These are phyloP conservation scores for Calonectria hongkongensis DNA, from an alignment of 2,329 filamentous ascomycete species.

Conservation along the genomic window DNA sequence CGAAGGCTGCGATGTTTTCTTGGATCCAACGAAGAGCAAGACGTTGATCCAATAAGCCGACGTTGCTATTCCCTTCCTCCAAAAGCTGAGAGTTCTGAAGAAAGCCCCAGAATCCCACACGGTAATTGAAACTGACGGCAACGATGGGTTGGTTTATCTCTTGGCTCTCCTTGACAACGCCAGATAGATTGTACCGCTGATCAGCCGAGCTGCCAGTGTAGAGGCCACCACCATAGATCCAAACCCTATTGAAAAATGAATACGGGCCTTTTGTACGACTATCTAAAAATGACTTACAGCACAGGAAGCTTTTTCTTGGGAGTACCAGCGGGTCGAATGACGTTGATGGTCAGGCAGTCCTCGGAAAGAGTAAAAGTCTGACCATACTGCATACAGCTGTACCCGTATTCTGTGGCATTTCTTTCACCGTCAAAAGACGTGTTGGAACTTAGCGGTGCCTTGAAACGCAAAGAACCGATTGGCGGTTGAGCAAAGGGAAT, in stretches of 20 bases:
- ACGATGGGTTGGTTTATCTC: conserved; percentile 72
- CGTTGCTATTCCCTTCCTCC: conserved; percentile 66
- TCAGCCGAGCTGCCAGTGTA: conserved; percentile 70
- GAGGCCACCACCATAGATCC: conserved; percentile 77
- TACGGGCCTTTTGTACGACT: too few relatives aligned
- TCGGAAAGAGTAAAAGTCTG: conserved; percentile 66
- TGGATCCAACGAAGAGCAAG: conserved; percentile 70
- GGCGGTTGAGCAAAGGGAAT: conserved; percentile 64
- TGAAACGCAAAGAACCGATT: conserved; percentile 59
- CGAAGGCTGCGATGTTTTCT: conserved; percentile 72
- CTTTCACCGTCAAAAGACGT: conserved; percentile 62
- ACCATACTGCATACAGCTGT: conserved; percentile 68
- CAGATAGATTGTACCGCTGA: conserved; percentile 62
- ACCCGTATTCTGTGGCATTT: conserved; percentile 64
- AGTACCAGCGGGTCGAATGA: conserved; percentile 64
- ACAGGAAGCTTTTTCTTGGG: conserved; percentile 62
- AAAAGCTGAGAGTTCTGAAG: conserved; percentile 67
- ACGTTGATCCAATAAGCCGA: conserved; percentile 70
- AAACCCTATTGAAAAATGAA: conserved; percentile 60
- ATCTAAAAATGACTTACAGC: conserved; percentile 28
- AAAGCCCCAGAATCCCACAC: conserved; percentile 72
- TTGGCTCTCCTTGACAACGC: conserved; percentile 69
- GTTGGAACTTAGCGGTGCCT: conserved; percentile 56
- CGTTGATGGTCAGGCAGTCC: conserved; percentile 67
- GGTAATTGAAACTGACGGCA: conserved; percentile 72